These are phyloP conservation scores for Ambrosia artemisiifolia DNA, from an alignment of 129 eudicot genomes.

Conservation along the genomic window DNA sequence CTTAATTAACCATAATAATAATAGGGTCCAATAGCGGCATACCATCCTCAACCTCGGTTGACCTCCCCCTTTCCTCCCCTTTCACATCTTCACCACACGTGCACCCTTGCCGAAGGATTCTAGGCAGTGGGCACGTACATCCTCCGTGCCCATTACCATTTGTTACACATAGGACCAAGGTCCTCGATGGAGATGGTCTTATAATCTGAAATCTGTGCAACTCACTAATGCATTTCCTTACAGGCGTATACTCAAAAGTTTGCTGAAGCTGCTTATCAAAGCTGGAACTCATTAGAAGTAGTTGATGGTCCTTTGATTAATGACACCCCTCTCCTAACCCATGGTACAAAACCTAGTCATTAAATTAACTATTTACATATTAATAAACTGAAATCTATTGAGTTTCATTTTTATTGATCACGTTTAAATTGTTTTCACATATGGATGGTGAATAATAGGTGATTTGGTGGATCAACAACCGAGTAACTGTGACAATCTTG, in stretches of 20 bases:
- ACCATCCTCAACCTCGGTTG: too few species aligned
- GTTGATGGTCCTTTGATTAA: slow-evolving; percentile 34
- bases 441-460: slow-evolving; percentile 18
- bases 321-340: slow-evolving; percentile 48
- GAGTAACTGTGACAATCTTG: slow-evolving; percentile 14
- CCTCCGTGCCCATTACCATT: too few species aligned
- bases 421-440: background rate
- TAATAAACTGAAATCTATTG: background rate
- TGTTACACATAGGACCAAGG: too few species aligned
- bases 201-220: background rate
- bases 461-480: slow-evolving; percentile 29
- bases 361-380: background rate
- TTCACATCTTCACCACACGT: too few species aligned
- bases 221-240: background rate
- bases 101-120: too few species aligned
- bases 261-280: slow-evolving; percentile 47
- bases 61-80: too few species aligned
- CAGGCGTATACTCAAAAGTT: slow-evolving; percentile 46
- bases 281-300: slow-evolving; percentile 59
- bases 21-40: too few species aligned
- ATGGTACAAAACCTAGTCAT: slow-evolving; percentile 33
- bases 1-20: too few species aligned
- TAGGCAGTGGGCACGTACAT: too few species aligned
- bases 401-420: background rate
- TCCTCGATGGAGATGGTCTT: too few species aligned